Base-by-base conservation (phyloP, 495 filamentous ascomycete species). In the Tuber magnatum region DNA sequence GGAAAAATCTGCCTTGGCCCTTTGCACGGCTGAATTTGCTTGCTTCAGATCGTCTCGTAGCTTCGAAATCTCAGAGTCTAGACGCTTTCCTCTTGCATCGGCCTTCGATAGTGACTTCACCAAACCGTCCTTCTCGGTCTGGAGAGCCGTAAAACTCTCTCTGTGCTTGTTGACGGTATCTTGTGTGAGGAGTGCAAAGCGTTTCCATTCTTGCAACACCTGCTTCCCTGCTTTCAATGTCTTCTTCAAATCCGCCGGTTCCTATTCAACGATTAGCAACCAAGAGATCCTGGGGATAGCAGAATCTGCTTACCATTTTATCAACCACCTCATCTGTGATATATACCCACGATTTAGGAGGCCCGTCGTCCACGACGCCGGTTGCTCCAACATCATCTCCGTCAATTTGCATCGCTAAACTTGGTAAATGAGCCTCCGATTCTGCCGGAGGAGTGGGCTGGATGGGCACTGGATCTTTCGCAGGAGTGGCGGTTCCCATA, bases 131-230 rank as follows among this genome's bases (percentile, higher is more conserved):
- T 81, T 20, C 3, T 73, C 72, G 28, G 65, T 70, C 41, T 75
- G 76, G 16, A 71, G n/a, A 28, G 72, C 71, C 22, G 70, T 51
- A 7, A 79, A 32, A 8, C 32, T 38, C 44, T 24, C 69, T 71
- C 77, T 80, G 44, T 76, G n/a, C 7, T 81, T 74, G 40, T 73
- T 74, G 41, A 75, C 72, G 9, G 76, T 77, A 7, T 65, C 39
- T 74, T 81, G 80, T n/a, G 81, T 72, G 16, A 80, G 77, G 28
- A 73, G 72, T 20, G 80, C 72, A n/a, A 77, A 81, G 20, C 51
- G 69, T 71, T 77, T 81, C 80, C 80, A 81, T 68, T 79, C 74
- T 12, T 72, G 71, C 41, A 81, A 71, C 2, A 75, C 73, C 14
- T 74, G 71, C 35, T 46, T 71, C 35, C 70, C 74, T 70, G 74